Conservation (phyloP, 257 asterid species). For the Vinca minor region DNA sequence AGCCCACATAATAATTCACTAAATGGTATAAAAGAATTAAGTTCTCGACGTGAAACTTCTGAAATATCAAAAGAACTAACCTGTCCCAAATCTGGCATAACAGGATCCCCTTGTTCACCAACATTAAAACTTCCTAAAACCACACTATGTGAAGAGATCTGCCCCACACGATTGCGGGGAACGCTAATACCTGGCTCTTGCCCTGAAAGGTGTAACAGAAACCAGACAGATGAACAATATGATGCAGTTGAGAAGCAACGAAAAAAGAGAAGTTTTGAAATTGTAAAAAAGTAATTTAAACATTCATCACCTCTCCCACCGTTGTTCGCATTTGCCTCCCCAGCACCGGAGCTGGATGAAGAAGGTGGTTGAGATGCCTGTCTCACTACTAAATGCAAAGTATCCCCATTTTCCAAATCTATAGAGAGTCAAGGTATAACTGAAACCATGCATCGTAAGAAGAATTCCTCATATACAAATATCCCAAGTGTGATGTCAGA, state of each 20-base stretch:
- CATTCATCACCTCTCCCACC: conserved; percentile 43
- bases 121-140: conserved; percentile 74
- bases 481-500: background rate
- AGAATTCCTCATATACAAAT: background rate
- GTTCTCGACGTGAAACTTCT: background rate
- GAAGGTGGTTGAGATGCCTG: conserved; percentile 51
- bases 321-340: conserved; percentile 43
- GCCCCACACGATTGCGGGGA: conserved; percentile 56
- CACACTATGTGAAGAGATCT: conserved; percentile 72
- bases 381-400: conserved; percentile 88
- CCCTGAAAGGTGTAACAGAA: conserved; percentile 32
- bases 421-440: conserved; percentile 39
- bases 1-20: background rate
- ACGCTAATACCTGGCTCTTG: conserved; percentile 59
- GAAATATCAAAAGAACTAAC: conserved; percentile 32
- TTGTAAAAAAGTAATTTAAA: background rate
- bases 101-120: conserved; percentile 78
- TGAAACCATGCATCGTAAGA: no score
- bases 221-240: background rate
- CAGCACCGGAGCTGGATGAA: conserved; percentile 39
- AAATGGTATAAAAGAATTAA: background rate
- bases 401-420: conserved; percentile 86
- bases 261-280: conserved; percentile 12
- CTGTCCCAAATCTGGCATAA: conserved; percentile 66
- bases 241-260: background rate